Evolutionary conservation across 73 alveolate species (phyloP).

Genomic region (Symbiodinium natans): DNA sequence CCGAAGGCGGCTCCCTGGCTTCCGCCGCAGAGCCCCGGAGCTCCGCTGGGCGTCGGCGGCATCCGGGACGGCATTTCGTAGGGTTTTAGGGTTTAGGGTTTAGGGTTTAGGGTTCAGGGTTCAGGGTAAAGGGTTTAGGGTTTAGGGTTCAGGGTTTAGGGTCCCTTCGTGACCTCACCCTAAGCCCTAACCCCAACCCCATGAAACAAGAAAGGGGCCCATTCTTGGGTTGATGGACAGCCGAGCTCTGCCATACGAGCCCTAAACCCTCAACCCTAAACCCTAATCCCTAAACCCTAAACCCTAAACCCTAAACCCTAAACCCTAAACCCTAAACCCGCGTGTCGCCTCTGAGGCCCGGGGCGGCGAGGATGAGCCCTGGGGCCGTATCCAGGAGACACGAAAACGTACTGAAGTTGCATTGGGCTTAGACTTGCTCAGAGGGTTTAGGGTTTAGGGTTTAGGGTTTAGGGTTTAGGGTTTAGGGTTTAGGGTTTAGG

Average conservation of each 20-base stretch:
- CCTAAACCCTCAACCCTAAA: background rate
- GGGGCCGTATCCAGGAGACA: constrained; percentile 60
- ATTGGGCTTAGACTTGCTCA: no score
- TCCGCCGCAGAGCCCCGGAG: background rate
- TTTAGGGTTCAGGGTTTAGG: background rate
- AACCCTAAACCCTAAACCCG: background rate
- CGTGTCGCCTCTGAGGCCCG: constrained; percentile 12
- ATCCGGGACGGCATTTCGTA: background rate
- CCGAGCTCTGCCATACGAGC: no score
- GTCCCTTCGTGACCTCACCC: background rate
- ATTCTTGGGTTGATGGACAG: no score
- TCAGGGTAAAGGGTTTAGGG: background rate
- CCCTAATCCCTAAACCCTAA: no score
- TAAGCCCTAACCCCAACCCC: background rate
- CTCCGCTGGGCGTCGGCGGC: background rate
- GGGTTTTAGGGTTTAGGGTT: no score
- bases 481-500: background rate
- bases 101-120: no score
- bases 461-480: background rate
- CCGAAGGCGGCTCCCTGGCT: background rate
- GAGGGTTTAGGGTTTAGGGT: background rate
- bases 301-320: background rate
- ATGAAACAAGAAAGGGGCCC: no score
- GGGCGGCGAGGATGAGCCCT: constrained; percentile 46
- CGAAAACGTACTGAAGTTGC: no score